Evolutionary conservation across 2,329 filamentous ascomycete genomes (phyloP).

Genomic region (Stagonosporopsis chrysanthemi): DNA sequence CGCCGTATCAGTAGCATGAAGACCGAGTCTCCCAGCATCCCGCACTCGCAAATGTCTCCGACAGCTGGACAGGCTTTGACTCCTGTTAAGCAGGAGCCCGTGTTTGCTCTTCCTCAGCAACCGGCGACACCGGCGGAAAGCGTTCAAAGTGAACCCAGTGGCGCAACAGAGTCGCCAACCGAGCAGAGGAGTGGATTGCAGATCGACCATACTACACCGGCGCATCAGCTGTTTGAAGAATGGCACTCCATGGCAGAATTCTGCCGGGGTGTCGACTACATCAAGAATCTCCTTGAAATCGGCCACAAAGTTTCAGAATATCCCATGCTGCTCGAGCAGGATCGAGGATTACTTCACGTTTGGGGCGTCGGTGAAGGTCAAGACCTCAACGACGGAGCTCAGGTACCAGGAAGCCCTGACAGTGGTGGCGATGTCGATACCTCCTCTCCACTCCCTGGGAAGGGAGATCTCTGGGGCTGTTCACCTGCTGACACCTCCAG

Average conservation of each 20-base stretch:
- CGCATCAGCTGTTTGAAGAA: conserved; percentile 75
- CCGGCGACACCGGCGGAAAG: conserved; percentile 47
- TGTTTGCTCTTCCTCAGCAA: conserved; percentile 33
- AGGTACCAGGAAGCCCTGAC: conserved; percentile 44
- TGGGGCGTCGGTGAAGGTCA: conserved; percentile 81
- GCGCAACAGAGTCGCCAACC: conserved; percentile 19
- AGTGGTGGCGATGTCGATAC: conserved; percentile 51
- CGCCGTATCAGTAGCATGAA: conserved; percentile 46
- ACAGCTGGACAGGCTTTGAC: conserved; percentile 32
- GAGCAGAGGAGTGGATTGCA: conserved; percentile 63
- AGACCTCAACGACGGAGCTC: conserved; percentile 61
- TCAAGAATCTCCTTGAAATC: conserved; percentile 49
- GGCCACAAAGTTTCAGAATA: conserved; percentile 68
- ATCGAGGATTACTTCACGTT: conserved; percentile 74
- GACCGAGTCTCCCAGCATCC: conserved; percentile 41
- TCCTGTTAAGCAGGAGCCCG: conserved; percentile 43
- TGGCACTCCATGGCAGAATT: conserved; percentile 66
- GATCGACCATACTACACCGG: conserved; percentile 85
- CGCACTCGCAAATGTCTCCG: conserved; percentile 40
- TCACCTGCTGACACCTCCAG: conserved; percentile 52
- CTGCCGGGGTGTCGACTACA: conserved; percentile 57
- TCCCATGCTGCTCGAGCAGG: conserved; percentile 77
- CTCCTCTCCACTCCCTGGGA: conserved; percentile 51
- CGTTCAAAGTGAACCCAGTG: conserved; percentile 38
- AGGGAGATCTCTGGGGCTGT: conserved; percentile 60